Evolutionary conservation across 1,284 basidiomycete species (phyloP), one percentile per base, ranked within the genome.

Genomic region (Ustilago crameri): DNA sequence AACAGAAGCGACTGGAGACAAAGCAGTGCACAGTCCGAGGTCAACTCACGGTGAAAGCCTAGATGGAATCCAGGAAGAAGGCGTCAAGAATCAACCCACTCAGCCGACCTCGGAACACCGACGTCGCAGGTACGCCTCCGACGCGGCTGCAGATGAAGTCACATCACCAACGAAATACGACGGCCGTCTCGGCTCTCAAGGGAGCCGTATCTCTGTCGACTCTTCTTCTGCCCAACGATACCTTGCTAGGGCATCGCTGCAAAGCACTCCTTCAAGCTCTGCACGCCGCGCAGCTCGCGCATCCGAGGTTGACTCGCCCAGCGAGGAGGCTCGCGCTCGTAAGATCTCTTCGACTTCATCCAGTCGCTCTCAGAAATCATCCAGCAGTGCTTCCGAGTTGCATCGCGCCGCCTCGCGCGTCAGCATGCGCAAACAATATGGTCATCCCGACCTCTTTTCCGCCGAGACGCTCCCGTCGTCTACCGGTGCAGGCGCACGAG

Each of bases 321-420:
- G 68, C 47, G 72, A 68, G 30, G 61, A 64, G 20, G 57, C 58
- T 2, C 55, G 75, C 35, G 50, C 54, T 17, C 56, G 75, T 10
- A 76, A 74, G 57, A 66, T 75, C 24, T 75, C 75, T 24, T 70
- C 75, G 17, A 69, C 75, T 2, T 71, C 72, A 12, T 75, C 72
- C 2, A 60, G 52, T 32, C 46, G 61, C 18, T 77, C 75, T 20
- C 73, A 75, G n/a, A 64, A 68, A 49, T 77, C 73, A 15, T 73
- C 73, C 17, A 71, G 53, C 50, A 67, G 73, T 26, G 68, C 73
- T n/a, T 77, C 75, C 1, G 75, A 77, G 14, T 57, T 75, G 20
- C 75, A 74, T 44, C 68, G 73, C 38, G 49, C 67, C 26, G 75
- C 69, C 12, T 77, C 75, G 35, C 56, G 75, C 35, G 72, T 60